phyloP scores from a whole-genome alignment of 306 rosid species.

The Castanopsis chinensis region DNA sequence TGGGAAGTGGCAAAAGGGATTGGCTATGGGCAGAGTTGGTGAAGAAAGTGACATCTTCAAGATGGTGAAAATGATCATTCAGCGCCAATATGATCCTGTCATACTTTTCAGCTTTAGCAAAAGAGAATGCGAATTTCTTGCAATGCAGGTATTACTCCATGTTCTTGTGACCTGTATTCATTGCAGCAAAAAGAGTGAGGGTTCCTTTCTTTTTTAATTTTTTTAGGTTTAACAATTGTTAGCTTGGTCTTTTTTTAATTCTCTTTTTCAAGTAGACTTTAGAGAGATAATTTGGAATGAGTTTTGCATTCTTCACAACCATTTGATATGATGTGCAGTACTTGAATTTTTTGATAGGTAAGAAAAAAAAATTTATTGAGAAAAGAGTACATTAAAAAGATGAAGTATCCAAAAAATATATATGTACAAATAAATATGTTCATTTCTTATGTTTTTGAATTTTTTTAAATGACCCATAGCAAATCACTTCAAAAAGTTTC shows the following conservation, averaged over 20 bases:
- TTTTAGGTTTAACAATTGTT: neutral
- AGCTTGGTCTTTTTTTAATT: neutral
- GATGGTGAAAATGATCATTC: conserved; percentile 97
- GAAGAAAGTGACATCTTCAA: conserved; percentile 94
- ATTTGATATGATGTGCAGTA: neutral
- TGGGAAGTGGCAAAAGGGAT: conserved; percentile 73
- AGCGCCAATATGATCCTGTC: conserved; percentile 93
- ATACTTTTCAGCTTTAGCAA: conserved; percentile 97
- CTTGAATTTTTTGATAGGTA: neutral
- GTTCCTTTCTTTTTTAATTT: neutral
- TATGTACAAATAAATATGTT: neutral
- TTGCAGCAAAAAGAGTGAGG: too few species aligned
- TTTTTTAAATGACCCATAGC: neutral
- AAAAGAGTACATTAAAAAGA: too few species aligned
- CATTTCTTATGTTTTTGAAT: neutral
- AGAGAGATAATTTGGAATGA: neutral
- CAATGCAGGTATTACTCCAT: conserved; percentile 79
- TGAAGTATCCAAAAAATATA: too few species aligned
- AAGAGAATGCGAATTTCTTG: conserved; percentile 91
- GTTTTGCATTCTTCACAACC: neutral
- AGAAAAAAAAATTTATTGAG: too few species aligned
- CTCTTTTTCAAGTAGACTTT: neutral
- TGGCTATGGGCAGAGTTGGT: conserved; percentile 52
- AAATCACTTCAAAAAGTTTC: neutral
- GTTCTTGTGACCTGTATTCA: neutral